Evolutionary conservation across 768 basidiomycete genomes (phyloP), one percentile per base, ranked within the genome.

Genomic region (Amyloporia xantha): DNA sequence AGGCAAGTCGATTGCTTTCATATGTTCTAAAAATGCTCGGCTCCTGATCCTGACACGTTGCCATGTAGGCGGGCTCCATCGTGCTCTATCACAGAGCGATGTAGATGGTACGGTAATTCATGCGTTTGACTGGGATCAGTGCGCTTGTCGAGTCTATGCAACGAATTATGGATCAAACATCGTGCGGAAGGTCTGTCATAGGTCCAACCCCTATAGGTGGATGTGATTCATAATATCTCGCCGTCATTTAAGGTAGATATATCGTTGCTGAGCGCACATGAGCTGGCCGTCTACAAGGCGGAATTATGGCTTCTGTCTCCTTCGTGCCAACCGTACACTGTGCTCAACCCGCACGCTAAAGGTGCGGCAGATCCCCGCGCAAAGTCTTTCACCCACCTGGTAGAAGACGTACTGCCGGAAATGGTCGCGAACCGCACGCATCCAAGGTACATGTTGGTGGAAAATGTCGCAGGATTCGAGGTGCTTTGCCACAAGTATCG

Each of bases 391-490:
- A 70, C 89, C 19, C 80, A 86, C 62, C 73, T 91, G 33, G 69
- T 89, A 36, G 71, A 77, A 50, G 61, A 63, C 21, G 71, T 91
- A 20, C 69, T 91, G 0, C 86, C 86, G 0, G 73, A 76, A 23
- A 62, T 91, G 44, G 76, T 68, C 7, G 49, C 54, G 3, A 59
- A 57, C 7, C 57, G 68, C 28, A 64, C 63, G 3, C 77, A 80
- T 48, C 89, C 89, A 4, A 66, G 64, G 2, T 75, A 73, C 50
- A 59, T 91, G 9, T 71, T 91, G 10, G 69, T 91, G 7, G 89
- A 91, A 60, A 91, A 91, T 55, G 89, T 91, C 3, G 85, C 81
- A 9, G 87, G 86, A 6, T 91, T 91, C 55, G 85, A 88, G 79
- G 88, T 86, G 61, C 21, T 55, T 50, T 3, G n/a, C 20, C 49